phyloP scores from a whole-genome alignment of 345 rosid species.

The Iberis pinnata region DNA sequence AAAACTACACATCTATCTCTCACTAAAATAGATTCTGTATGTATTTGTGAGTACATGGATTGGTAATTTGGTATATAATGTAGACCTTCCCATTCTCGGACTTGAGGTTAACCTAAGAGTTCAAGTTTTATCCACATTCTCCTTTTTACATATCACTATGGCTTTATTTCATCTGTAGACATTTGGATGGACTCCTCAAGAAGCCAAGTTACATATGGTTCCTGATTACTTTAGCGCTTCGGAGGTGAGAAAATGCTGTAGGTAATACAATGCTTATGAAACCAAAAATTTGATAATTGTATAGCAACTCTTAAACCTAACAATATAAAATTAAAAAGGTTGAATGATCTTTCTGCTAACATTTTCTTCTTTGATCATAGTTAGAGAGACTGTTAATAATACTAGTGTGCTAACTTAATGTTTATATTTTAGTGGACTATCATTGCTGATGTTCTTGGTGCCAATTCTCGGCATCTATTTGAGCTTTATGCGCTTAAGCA shows the following conservation, averaged over 20 bases:
- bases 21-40: conserved; percentile 6
- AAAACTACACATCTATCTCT: not conserved
- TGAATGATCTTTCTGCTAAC: not conserved
- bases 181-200: conserved; percentile 91
- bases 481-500: conserved; percentile 92
- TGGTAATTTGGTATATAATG: not conserved
- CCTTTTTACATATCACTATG: not conserved
- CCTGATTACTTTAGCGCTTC: conserved; percentile 73
- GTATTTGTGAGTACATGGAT: not conserved
- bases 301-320: conserved; percentile 6
- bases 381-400: not conserved
- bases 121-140: not conserved
- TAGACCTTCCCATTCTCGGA: not conserved
- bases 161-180: conserved; percentile 42
- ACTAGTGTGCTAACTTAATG: conserved; percentile 15
- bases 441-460: conserved; percentile 79
- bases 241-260: conserved; percentile 53
- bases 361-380: not conserved
- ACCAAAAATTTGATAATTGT: conserved; percentile 2
- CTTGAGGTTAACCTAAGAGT: not conserved
- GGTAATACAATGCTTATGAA: conserved; percentile 9
- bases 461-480: conserved; percentile 86
- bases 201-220: conserved; percentile 93
- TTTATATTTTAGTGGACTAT: conserved; percentile 60
- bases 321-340: not conserved